Conservation (phyloP, 176 grass and related monocot genomes). For the Lolium multiflorum region DNA sequence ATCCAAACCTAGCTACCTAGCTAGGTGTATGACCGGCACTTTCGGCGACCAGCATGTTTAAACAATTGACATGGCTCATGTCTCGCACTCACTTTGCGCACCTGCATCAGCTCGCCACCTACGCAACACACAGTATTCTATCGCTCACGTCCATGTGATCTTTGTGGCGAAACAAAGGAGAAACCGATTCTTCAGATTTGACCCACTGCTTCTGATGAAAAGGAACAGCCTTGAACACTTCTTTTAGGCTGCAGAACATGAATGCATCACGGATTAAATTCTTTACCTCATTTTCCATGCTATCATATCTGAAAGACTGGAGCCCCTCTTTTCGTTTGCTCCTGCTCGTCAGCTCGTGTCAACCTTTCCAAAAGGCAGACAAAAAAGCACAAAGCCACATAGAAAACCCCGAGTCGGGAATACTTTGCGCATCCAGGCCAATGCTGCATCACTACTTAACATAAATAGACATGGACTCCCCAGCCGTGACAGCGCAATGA, state of each 20-base stretch:
- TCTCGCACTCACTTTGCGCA: no score
- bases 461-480: neutral
- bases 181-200: conserved; percentile 48
- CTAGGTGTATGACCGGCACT: conserved; percentile 19
- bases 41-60: conserved; percentile 38
- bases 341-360: neutral
- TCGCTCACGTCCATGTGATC: conserved; percentile 47
- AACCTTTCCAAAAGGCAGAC: conserved; percentile 43
- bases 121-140: neutral
- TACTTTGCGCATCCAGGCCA: neutral
- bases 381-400: neutral
- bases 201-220: conserved; percentile 30
- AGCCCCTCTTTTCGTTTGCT: neutral
- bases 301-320: conserved; percentile 14
- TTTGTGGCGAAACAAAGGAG: conserved; percentile 35
- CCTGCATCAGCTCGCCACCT: neutral
- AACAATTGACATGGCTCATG: neutral
- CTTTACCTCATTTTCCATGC: conserved; percentile 32
- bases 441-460: neutral
- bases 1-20: neutral
- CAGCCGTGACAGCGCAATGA: neutral
- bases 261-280: conserved; percentile 35
- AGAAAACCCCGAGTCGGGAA: neutral
- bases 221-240: conserved; percentile 12
- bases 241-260: conserved; percentile 43